Percentiles rank a stretch among this genome's conserved stretches.
Conservation (phyloP, 192 early-diverging fungal species). For the Linnemannia zychae region DNA sequence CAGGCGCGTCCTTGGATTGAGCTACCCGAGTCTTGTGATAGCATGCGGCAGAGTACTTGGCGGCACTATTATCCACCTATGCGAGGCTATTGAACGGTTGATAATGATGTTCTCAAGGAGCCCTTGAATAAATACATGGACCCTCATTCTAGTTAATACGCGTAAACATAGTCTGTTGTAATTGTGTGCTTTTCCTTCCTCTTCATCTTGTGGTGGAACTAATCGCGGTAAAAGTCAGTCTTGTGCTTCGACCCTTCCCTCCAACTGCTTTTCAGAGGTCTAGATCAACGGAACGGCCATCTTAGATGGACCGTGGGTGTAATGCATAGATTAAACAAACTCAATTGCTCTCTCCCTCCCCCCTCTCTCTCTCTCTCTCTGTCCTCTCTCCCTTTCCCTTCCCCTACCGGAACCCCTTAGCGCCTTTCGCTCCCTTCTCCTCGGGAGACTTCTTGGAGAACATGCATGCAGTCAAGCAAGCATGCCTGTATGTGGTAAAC, state of each 20-base stretch:
- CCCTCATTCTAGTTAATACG: no score
- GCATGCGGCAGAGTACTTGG: slow-evolving; percentile 1
- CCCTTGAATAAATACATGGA: no score
- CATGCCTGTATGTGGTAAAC: neutral
- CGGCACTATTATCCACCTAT: neutral
- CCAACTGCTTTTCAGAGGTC: no score
- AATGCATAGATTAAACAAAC: no score
- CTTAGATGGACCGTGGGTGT: no score
- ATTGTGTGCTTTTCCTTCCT: no score
- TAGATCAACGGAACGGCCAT: no score
- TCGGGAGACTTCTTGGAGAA: neutral
- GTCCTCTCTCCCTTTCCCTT: neutral
- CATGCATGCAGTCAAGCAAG: neutral
- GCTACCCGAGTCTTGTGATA: neutral
- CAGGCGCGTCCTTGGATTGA: neutral
- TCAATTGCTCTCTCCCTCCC: neutral
- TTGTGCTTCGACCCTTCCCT: no score
- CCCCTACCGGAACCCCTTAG: neutral
- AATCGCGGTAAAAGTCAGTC: no score
- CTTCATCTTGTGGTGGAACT: no score
- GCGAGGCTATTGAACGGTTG: neutral
- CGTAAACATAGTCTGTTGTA: no score
- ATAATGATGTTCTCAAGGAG: no score
- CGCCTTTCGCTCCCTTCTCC: neutral
- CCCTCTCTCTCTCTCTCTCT: neutral